Evolutionary conservation across 495 filamentous ascomycete genomes (phyloP), one percentile per base, ranked within the genome.

Genomic region (Podospora tetraspora): DNA sequence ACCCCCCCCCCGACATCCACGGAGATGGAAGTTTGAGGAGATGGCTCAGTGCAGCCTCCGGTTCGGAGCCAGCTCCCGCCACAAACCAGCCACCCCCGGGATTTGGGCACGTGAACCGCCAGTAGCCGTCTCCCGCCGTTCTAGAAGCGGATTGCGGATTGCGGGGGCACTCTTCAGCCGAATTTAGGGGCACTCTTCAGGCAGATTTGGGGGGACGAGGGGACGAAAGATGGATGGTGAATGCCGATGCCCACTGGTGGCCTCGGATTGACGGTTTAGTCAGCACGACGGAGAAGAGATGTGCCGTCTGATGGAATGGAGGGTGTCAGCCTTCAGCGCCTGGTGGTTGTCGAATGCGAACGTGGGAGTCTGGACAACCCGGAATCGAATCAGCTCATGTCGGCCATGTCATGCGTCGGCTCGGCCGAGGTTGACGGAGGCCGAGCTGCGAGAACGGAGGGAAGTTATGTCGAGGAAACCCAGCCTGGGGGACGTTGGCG

Each of bases 31-130:
- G 37, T 43, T 52, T 52, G 43, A n/a, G 43, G 43, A 52, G 43
- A n/a, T 5, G 37, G 37, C 37, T 16, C 43, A 52, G 43, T 52
- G 43, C 43, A 52, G 29, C 52, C 63, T 66, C 63, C 63, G 63
- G 27, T 66, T 59, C 63, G 63, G 63, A 66, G 63, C 32, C 63
- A 58, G 3, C 57, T n/a, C 16, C 16, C 19, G 6, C 19, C 43
- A 52, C 43, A 19, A 8, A 52, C 43, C 43, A 6, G 43, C 43
- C 0, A n/a, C 16, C 6, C 16, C 43, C 43, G 43, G 43, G 43
- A 52, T 52, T 52, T 52, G 43, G 16, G 11, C 13, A 52, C 27
- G 6, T 13, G 25, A 66, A 21, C 65, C 58, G 58, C 65, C 30
- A 61, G 61, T 61, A 52, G 57, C 65, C 57, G 57, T 25, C 23